Evolutionary conservation across 139 green algal species (phyloP).

Genomic region (Coccomyxa sp.): DNA sequence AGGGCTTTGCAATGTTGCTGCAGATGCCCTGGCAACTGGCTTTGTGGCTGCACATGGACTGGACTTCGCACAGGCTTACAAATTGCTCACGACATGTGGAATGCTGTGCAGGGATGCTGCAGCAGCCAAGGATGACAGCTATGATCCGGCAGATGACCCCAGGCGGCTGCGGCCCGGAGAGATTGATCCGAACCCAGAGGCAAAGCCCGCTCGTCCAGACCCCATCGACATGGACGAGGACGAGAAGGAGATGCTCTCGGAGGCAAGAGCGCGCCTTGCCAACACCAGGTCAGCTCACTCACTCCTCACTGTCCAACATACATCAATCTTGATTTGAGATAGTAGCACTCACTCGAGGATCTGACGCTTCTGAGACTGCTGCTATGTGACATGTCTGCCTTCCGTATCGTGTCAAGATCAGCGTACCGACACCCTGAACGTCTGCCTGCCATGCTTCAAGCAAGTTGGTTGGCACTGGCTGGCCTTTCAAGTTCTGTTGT

Average conservation of each 20-base stretch:
- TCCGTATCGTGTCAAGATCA: no score
- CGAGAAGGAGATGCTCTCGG: slow-evolving; percentile 99
- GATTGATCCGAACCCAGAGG: slow-evolving; percentile 98
- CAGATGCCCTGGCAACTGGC: no score
- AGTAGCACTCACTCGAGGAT: no score
- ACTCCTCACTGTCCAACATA: no score
- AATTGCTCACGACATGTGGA: not conserved
- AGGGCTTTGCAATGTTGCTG: no score
- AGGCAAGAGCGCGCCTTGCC: slow-evolving; percentile 92
- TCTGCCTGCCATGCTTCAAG: no score
- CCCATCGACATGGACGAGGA: slow-evolving; percentile 99
- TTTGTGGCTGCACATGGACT: no score
- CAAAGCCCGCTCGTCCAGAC: slow-evolving; percentile 91
- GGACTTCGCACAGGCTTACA: not conserved
- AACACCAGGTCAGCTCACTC: slow-evolving; percentile 92
- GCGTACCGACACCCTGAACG: no score
- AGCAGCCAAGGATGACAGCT: slow-evolving; percentile 72
- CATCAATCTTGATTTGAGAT: no score
- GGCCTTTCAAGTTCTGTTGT: no score
- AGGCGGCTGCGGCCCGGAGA: slow-evolving; percentile 90
- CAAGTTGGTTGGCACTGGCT: no score
- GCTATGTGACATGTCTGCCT: no score
- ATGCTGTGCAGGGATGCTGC: slow-evolving; percentile 58
- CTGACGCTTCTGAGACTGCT: not conserved
- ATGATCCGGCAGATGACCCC: slow-evolving; percentile 89